These are phyloP conservation scores for Favolaschia claudopus DNA, from an alignment of 768 basidiomycete genomes.

Conservation along the genomic window DNA sequence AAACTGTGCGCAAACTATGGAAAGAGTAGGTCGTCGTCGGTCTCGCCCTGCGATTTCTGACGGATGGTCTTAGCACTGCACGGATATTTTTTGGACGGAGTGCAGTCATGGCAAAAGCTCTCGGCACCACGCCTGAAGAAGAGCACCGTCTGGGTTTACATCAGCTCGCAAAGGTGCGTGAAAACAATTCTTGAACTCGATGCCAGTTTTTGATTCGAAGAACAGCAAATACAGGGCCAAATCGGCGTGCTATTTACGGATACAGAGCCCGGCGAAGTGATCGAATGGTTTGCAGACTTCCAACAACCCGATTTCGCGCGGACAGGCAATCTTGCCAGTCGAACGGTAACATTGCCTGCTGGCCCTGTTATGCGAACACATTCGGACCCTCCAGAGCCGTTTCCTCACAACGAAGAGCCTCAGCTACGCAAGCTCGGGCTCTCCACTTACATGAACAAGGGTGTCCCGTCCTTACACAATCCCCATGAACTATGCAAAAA, in stretches of 20 bases:
- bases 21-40: constrained; percentile 78
- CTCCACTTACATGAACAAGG: constrained; percentile 82
- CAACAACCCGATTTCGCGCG: constrained; percentile 91
- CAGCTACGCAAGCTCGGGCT: constrained; percentile 94
- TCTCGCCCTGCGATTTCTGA: not conserved
- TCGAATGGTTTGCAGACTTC: constrained; percentile 95
- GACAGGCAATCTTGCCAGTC: constrained; percentile 79
- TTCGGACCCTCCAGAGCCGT: constrained; percentile 84
- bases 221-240: constrained; percentile 92
- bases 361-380: constrained; percentile 87
- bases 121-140: constrained; percentile 86
- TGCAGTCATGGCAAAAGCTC: constrained; percentile 94
- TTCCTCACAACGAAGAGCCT: constrained; percentile 97
- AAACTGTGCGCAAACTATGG: constrained; percentile 94
- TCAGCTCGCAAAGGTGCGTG: constrained; percentile 77
- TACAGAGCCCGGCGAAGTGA: constrained; percentile 87
- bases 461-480: constrained; percentile 82
- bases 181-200: not conserved
- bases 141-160: constrained; percentile 84
- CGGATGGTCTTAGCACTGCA: constrained; percentile 64
- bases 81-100: constrained; percentile 89
- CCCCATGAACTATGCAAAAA: constrained; percentile 88
- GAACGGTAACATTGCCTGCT: constrained; percentile 76
- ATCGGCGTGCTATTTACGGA: constrained; percentile 94
- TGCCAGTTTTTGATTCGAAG: constrained; percentile 3